Evolutionary conservation across 2,329 filamentous ascomycete genomes (phyloP), one percentile per base, ranked within the genome.

Genomic region (Escovopsis sp.): DNA sequence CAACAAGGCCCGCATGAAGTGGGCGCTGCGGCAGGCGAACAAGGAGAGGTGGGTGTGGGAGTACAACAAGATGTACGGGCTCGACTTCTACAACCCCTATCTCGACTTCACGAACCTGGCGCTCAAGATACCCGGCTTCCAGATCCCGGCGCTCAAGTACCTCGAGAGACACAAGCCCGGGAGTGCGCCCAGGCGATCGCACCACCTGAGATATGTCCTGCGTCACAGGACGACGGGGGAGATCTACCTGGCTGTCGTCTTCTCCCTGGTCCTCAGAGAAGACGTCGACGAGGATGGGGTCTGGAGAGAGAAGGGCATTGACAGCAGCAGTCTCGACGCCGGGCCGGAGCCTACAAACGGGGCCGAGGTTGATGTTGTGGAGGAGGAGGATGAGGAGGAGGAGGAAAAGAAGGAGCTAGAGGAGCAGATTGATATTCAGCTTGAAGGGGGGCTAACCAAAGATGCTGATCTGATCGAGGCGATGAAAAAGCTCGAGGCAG

Each of bases 41-140:
- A 73, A 74, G 54, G 59, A 64, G 37, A 58, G 56, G 31, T 76
- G 71, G 70, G 46, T 72, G 13, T 78, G 79, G 52, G 66, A 68
- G 53, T 71, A 70, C 46, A 71, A 60, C 9, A 56, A 59, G 48
- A 66, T 66, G 24, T 75, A 76, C 45, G 67, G 65, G 0, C 56
- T 74, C 16, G 73, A 77, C 53, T 96, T 98, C 60, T 94, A 81
- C 61, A 96, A 96, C 58, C 82, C 84, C 2, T 95, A 94, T 61
- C 62, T 98, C 37, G 86, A 94, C 60, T 95, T 96, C 58, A 56
- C 58, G 59, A 79, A 81, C 50, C 79, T 89, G 52, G 70, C 81
- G 25, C 62, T 91, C 16, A 70, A 74, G 40, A 55, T 91, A 27
- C 84, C 84, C 0, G 81, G 82, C 0, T 84, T 87, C 51, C 75